phyloP scores from a whole-genome alignment of 352 stramenopile genomes.

The Globisporangium cystogenes region DNA sequence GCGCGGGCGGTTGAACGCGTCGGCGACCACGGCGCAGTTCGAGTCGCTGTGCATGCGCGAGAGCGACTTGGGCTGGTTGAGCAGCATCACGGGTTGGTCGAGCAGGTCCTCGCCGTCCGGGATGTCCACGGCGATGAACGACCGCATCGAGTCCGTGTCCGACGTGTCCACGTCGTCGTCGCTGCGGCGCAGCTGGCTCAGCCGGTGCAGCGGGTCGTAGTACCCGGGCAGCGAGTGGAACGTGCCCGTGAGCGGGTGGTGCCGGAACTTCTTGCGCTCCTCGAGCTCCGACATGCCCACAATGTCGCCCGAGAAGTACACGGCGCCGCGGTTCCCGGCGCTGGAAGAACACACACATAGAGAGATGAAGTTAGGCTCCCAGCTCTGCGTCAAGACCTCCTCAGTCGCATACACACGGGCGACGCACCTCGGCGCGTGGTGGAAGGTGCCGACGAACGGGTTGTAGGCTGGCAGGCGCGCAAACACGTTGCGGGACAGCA shows the following conservation, averaged over 20 bases:
- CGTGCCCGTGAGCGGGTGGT: constrained; percentile 82
- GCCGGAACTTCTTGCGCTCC: constrained; percentile 86
- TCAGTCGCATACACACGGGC: no score
- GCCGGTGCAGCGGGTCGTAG: constrained; percentile 80
- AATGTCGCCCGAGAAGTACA: constrained; percentile 87
- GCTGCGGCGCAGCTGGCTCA: constrained; percentile 65
- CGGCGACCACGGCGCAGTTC: constrained; percentile 29
- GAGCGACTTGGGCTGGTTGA: constrained; percentile 48
- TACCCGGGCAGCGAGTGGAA: constrained; percentile 85
- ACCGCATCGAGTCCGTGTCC: constrained; percentile 71
- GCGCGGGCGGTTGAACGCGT: constrained; percentile 41
- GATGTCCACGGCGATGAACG: constrained; percentile 75
- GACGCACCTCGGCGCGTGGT: constrained; percentile 82
- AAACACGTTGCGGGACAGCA: constrained; percentile 67
- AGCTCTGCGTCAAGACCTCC: no score
- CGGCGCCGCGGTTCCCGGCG: constrained; percentile 76
- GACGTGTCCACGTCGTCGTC: constrained; percentile 50
- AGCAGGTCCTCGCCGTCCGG: constrained; percentile 50
- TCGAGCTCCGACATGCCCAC: constrained; percentile 86
- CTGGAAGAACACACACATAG: constrained; percentile 22
- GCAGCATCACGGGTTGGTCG: constrained; percentile 19
- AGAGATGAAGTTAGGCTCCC: no score
- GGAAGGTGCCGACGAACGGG: constrained; percentile 86
- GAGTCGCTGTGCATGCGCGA: constrained; percentile 75
- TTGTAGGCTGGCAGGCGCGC: constrained; percentile 84